These are phyloP conservation scores for Castanea crenata DNA, from an alignment of 306 rosid genomes.

Conservation along the genomic window DNA sequence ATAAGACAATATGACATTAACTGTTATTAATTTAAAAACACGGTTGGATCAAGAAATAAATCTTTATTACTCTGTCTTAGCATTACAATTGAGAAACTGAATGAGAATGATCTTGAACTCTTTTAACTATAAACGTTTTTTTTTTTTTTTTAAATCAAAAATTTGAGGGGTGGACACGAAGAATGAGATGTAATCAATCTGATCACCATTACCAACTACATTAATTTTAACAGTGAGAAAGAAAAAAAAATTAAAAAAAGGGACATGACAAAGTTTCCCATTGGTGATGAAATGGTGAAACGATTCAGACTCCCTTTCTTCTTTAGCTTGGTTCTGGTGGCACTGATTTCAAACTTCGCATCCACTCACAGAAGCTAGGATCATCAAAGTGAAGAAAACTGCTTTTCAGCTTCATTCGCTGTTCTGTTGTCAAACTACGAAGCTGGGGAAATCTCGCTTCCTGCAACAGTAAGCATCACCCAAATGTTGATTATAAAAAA, in stretches of 20 bases:
- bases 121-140: background rate
- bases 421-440: slow-evolving; percentile 60
- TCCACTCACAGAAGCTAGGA: slow-evolving; percentile 94
- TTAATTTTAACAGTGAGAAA: slow-evolving; percentile 27
- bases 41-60: too few relatives aligned
- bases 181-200: background rate
- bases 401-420: slow-evolving; percentile 84
- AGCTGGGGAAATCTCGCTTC: slow-evolving; percentile 94
- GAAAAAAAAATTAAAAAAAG: background rate
- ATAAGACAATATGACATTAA: too few relatives aligned
- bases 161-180: too few relatives aligned
- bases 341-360: slow-evolving; percentile 72
- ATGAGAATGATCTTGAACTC: background rate
- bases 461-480: slow-evolving; percentile 40
- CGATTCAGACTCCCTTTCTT: slow-evolving; percentile 13
- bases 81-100: background rate
- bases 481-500: background rate
- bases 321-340: slow-evolving; percentile 88
- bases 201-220: slow-evolving; percentile 25
- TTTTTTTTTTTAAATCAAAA: background rate
- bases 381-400: slow-evolving; percentile 91
- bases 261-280: slow-evolving; percentile 6
- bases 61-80: background rate
- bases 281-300: slow-evolving; percentile 12
- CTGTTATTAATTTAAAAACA: too few relatives aligned